Evolutionary conservation across 345 rosid genomes (phyloP), one percentile per base, ranked within the genome.

Genomic region (Eucalyptus cloeziana): DNA sequence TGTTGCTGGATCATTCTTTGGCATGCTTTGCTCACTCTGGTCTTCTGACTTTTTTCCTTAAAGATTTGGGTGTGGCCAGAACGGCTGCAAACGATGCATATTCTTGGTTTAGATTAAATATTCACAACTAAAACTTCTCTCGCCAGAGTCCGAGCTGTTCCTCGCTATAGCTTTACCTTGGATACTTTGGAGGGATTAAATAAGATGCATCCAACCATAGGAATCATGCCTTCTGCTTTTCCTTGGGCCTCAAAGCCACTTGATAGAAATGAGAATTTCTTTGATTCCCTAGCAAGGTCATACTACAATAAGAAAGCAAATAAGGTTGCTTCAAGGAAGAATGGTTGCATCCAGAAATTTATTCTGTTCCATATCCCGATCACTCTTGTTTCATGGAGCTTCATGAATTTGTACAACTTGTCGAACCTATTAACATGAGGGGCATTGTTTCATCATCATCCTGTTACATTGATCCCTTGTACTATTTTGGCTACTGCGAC

Each of bases 21-120:
- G 31, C 49, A 25, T 44, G 43, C n/a, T 89, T 69, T 40, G 22
- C 52, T 67, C 11, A 49, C 37, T 44, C 44, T 47, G 22, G 5
- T 67, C 81, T 62, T 80, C 60, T 80, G 86, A n/a, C 21, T 92
- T 67, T 56, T 58, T 88, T 67, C 15, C 87, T 86, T 86, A 51
- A 81, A 95, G 98, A 95, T 95, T 93, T 97, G 98, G 98, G 98
- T 96, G 89, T 96, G 98, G 98, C 99, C 96, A 27, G 98, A 97
- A 90, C 95, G 98, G 86, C 93, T 97, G 85, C 96, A 94, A 80
- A 95, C 94, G 71, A 94, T 97, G 96, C 97, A 97, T 92, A 94
- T 96, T 71, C 96, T 96, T 50, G 96, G 97, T 8, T 93, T 89
- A 90, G 88, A 94, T 56, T 94, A 93, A 89, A 89, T 87, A 58